A percentile compares a stretch with the other conserved stretches of the same genome.
phyloP scores from a whole-genome alignment of 768 basidiomycete species.

The Dacryopinax spathularia region DNA sequence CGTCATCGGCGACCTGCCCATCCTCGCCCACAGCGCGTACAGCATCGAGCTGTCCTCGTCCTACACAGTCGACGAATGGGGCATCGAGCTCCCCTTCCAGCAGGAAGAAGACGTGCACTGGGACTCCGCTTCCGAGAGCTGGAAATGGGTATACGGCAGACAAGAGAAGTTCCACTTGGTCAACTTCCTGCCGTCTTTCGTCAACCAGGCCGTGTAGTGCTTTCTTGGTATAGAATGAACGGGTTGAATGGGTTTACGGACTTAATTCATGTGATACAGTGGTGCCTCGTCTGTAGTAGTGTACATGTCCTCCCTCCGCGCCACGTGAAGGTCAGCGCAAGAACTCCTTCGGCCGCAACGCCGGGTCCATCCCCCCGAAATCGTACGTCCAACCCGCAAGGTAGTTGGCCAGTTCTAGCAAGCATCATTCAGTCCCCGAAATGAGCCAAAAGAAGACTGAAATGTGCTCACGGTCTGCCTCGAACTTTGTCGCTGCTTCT shows the following conservation, averaged over 20 bases:
- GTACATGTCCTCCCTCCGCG: background rate
- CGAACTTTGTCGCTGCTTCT: conserved; percentile 58
- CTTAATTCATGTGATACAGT: background rate
- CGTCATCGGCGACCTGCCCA: conserved; percentile 33
- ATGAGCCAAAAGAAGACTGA: background rate
- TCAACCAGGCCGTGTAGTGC: background rate
- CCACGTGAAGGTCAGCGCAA: conserved; percentile 28
- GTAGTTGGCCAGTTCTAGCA: conserved; percentile 67
- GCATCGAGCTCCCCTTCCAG: conserved; percentile 32
- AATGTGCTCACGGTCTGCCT: conserved; percentile 62
- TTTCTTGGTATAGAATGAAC: background rate
- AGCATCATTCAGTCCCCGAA: background rate
- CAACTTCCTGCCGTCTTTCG: background rate
- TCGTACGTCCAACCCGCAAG: conserved; percentile 79
- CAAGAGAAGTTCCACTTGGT: conserved; percentile 38
- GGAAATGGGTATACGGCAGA: conserved; percentile 38
- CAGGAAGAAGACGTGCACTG: conserved; percentile 5
- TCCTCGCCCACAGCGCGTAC: conserved; percentile 39
- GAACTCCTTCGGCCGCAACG: conserved; percentile 65
- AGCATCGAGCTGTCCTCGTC: conserved; percentile 40
- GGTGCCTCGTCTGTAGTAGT: background rate
- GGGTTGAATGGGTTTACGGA: too few relatives aligned
- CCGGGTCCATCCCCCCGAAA: conserved; percentile 63
- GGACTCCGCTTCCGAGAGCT: conserved; percentile 22
- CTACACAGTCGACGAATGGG: conserved; percentile 36